phyloP scores from a whole-genome alignment of 2,329 filamentous ascomycete species.

The Thielaviopsis populi region DNA sequence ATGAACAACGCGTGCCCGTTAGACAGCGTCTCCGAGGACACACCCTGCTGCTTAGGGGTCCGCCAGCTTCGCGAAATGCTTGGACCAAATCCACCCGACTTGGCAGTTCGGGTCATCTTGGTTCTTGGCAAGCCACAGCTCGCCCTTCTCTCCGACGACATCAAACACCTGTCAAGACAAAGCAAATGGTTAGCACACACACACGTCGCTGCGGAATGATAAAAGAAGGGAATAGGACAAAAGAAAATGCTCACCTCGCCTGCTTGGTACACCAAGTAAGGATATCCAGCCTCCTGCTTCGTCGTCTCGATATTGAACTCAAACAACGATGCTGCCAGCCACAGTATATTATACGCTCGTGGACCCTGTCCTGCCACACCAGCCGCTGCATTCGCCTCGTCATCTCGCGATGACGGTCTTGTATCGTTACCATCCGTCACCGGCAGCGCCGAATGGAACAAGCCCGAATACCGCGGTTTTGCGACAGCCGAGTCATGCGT shows the following conservation, averaged over 20 bases:
- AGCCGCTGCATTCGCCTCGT: background rate
- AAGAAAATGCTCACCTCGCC: conserved; percentile 54
- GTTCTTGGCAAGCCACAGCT: conserved; percentile 94
- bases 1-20: too few species aligned
- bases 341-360: conserved; percentile 56
- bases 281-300: conserved; percentile 84
- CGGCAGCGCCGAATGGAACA: conserved; percentile 80
- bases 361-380: background rate
- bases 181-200: conserved; percentile 5
- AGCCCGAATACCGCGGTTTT: conserved; percentile 42
- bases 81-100: conserved; percentile 98
- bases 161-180: conserved; percentile 52
- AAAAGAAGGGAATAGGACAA: background rate
- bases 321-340: conserved; percentile 84
- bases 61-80: conserved; percentile 69
- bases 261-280: conserved; percentile 87
- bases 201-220: background rate
- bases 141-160: conserved; percentile 90
- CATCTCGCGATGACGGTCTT: conserved; percentile 23
- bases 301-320: conserved; percentile 94
- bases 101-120: conserved; percentile 70
- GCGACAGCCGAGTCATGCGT: conserved; percentile 24
- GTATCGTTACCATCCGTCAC: conserved; percentile 51
- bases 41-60: conserved; percentile 27
- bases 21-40: background rate